Evolutionary conservation across 805 yeast species (phyloP).

Genomic region (Candida jianshihensis): DNA sequence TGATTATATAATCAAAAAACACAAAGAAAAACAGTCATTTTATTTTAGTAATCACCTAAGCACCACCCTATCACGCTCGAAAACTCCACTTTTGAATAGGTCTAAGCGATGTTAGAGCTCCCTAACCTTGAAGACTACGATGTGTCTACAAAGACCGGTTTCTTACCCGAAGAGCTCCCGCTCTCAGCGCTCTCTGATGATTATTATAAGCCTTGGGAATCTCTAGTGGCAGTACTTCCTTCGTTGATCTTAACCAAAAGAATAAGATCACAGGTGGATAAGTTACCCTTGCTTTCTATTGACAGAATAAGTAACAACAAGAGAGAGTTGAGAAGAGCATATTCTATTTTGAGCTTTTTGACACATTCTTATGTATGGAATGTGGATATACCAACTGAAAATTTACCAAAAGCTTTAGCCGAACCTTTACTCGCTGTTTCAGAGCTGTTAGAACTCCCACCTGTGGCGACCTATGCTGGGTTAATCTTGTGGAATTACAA

Average conservation of each 20-base stretch:
- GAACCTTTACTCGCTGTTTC: slow-evolving; percentile 59
- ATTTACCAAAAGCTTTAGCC: slow-evolving; percentile 62
- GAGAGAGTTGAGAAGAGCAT: slow-evolving; percentile 69
- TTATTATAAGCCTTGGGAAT: slow-evolving; percentile 77
- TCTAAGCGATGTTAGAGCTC: slow-evolving; percentile 21
- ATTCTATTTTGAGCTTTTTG: slow-evolving; percentile 69
- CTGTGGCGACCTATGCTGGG: slow-evolving; percentile 83
- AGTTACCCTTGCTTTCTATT: slow-evolving; percentile 49
- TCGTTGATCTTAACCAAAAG: slow-evolving; percentile 61
- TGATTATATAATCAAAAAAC: no score
- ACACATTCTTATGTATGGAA: slow-evolving; percentile 93
- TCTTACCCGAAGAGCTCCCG: slow-evolving; percentile 68
- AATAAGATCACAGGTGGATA: slow-evolving; percentile 57
- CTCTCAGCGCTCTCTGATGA: slow-evolving; percentile 47
- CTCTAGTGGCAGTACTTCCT: slow-evolving; percentile 57
- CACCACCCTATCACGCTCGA: neutral
- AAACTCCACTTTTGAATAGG: neutral
- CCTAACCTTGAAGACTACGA: slow-evolving; percentile 60
- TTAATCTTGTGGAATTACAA: slow-evolving; percentile 85
- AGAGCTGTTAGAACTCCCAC: slow-evolving; percentile 65
- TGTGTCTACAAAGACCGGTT: slow-evolving; percentile 66
- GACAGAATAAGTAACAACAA: slow-evolving; percentile 30
- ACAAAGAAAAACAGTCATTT: neutral
- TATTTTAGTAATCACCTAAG: neutral
- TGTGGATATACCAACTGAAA: slow-evolving; percentile 50